Evolutionary conservation across 2,329 filamentous ascomycete genomes (phyloP).

Genomic region (Ambrosiella beaveri): DNA sequence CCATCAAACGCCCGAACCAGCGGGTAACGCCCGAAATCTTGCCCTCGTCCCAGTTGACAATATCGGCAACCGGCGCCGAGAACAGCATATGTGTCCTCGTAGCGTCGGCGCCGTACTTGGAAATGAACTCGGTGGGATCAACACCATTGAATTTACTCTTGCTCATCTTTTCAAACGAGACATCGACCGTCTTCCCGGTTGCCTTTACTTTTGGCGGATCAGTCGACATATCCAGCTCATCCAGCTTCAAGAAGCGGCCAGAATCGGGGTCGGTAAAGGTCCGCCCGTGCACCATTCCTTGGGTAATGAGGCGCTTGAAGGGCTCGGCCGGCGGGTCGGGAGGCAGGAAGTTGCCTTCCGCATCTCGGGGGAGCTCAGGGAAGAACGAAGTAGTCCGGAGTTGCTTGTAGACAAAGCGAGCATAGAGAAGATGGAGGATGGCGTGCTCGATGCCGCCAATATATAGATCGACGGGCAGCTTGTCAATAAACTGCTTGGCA

Average conservation of each 20-base stretch:
- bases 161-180: conserved; percentile 82
- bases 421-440: conserved; percentile 75
- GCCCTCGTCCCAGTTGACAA: conserved; percentile 73
- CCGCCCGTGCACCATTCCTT: conserved; percentile 86
- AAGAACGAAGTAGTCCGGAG: conserved; percentile 40
- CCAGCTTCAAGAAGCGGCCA: conserved; percentile 59
- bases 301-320: conserved; percentile 66
- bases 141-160: conserved; percentile 91
- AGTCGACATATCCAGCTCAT: conserved; percentile 51
- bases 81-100: conserved; percentile 79
- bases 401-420: conserved; percentile 82
- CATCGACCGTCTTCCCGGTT: conserved; percentile 38
- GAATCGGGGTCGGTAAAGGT: conserved; percentile 61
- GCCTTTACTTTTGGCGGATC: conserved; percentile 37
- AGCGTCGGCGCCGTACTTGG: conserved; percentile 63
- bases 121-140: conserved; percentile 57
- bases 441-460: conserved; percentile 82
- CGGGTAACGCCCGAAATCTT: conserved; percentile 69
- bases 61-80: conserved; percentile 66
- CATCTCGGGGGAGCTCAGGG: conserved; percentile 22
- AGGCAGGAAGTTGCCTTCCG: conserved; percentile 15
- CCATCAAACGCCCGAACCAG: conserved; percentile 56
- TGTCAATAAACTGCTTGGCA: conserved; percentile 34
- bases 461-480: conserved; percentile 72
- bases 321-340: conserved; percentile 38